Conservation (phyloP, 306 rosid species). For the Acacia acuminata region DNA sequence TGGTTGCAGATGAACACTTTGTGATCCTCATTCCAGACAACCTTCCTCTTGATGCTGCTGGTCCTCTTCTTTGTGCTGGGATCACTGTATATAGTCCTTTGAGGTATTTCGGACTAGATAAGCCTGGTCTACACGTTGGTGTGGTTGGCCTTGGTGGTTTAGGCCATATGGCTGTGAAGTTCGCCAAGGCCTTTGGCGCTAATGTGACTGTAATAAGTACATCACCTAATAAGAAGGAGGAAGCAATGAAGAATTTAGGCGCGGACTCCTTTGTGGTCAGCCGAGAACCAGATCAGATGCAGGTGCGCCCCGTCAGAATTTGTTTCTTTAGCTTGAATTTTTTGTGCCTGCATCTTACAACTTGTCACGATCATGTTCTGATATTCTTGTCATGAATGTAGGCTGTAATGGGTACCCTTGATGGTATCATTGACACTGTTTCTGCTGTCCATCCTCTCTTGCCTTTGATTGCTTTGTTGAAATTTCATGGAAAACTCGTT, state of each 20-base stretch:
- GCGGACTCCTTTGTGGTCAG: slow-evolving; percentile 42
- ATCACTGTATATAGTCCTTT: slow-evolving; percentile 51
- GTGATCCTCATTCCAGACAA: slow-evolving; percentile 32
- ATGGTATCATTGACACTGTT: slow-evolving; percentile 53
- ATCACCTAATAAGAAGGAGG: slow-evolving; percentile 36
- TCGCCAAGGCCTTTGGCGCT: slow-evolving; percentile 44
- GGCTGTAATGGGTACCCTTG: slow-evolving; percentile 40
- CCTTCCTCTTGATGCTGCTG: slow-evolving; percentile 42
- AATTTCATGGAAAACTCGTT: slow-evolving; percentile 38
- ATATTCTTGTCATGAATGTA: background rate
- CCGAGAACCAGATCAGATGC: slow-evolving; percentile 37
- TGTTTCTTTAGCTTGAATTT: background rate
- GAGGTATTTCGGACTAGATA: slow-evolving; percentile 33
- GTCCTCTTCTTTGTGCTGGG: slow-evolving; percentile 50
- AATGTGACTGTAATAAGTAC: slow-evolving; percentile 46
- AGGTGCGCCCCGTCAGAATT: slow-evolving; percentile 10
- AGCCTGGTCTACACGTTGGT: slow-evolving; percentile 38
- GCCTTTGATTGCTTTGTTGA: slow-evolving; percentile 35
- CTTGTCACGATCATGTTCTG: background rate
- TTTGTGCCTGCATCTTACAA: background rate
- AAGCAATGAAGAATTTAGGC: slow-evolving; percentile 35
- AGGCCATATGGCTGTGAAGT: slow-evolving; percentile 50
- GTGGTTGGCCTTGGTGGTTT: slow-evolving; percentile 58
- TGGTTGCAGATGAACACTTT: slow-evolving; percentile 42
- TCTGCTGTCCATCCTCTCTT: slow-evolving; percentile 37